Conservation (phyloP, 2,329 filamentous ascomycete species). For the Trichoderma afroharzianum region DNA sequence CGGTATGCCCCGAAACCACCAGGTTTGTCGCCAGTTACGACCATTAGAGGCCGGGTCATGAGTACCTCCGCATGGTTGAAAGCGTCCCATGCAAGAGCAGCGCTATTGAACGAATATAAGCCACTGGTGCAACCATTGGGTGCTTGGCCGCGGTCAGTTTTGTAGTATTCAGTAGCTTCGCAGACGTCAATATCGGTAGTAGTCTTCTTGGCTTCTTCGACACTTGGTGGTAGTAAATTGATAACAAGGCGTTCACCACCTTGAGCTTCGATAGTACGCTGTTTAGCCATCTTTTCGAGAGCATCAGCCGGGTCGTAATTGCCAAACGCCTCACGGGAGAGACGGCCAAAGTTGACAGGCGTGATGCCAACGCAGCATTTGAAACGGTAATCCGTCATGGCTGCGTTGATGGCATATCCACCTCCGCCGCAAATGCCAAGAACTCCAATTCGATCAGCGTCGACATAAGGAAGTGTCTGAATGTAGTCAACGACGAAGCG, state of each 20-base stretch:
- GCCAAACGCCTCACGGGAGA: background rate
- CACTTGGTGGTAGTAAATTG: background rate
- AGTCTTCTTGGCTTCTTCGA: background rate
- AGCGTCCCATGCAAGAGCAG: background rate
- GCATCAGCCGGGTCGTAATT: background rate
- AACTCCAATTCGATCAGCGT: background rate
- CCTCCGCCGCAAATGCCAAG: background rate
- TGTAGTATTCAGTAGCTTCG: background rate
- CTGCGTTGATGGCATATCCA: background rate
- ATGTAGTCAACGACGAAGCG: background rate
- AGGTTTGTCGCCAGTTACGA: background rate
- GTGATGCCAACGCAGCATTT: background rate
- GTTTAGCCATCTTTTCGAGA: background rate
- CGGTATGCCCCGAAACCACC: background rate
- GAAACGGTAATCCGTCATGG: background rate
- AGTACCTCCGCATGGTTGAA: background rate
- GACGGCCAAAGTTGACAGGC: background rate
- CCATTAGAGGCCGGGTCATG: background rate
- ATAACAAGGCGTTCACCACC: background rate
- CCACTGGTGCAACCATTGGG: background rate
- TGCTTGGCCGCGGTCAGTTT: background rate
- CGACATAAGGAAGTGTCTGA: background rate
- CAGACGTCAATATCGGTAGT: background rate
- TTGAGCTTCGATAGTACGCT: background rate
- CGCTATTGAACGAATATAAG: background rate